Conservation (phyloP, 2,329 filamentous ascomycete genomes). For the Penicillium sp. region DNA sequence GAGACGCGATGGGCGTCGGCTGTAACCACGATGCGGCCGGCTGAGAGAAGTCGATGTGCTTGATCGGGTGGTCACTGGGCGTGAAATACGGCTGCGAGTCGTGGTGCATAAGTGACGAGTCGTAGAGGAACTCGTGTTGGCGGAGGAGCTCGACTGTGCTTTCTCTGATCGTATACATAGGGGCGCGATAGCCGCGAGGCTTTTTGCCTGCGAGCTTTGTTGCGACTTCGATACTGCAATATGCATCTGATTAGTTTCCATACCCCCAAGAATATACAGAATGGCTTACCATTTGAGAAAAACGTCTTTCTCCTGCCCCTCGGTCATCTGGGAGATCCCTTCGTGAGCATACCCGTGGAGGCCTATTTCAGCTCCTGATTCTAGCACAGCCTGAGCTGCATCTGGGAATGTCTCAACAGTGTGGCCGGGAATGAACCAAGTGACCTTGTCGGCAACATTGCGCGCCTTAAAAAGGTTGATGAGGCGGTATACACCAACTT, state of each 20-base stretch:
- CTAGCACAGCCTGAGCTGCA: conserved; percentile 31
- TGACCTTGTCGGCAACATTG: conserved; percentile 36
- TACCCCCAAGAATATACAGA: background rate
- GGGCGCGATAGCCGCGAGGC: conserved; percentile 50
- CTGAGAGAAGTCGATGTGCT: conserved; percentile 38
- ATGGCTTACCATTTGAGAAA: conserved; percentile 38
- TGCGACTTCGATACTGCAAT: conserved; percentile 35
- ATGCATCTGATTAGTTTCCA: background rate
- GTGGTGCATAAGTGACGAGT: conserved; percentile 49
- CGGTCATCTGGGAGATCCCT: conserved; percentile 36
- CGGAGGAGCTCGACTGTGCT: conserved; percentile 48
- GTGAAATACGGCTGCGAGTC: conserved; percentile 50
- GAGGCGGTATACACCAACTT: conserved; percentile 50
- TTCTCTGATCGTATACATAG: conserved; percentile 50
- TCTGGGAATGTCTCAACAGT: conserved; percentile 50
- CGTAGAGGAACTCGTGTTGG: conserved; percentile 48
- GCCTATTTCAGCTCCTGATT: conserved; percentile 30
- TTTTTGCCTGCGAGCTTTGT: conserved; percentile 42
- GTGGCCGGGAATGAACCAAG: conserved; percentile 51
- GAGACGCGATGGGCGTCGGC: conserved; percentile 29
- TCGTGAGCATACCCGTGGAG: conserved; percentile 44
- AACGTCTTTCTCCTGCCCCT: conserved; percentile 49
- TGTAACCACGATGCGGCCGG: conserved; percentile 46
- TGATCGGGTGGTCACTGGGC: conserved; percentile 37
- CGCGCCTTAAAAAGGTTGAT: conserved; percentile 47